Conservation (phyloP, 2,329 filamentous ascomycete species). For the Claviceps humidiphila region DNA sequence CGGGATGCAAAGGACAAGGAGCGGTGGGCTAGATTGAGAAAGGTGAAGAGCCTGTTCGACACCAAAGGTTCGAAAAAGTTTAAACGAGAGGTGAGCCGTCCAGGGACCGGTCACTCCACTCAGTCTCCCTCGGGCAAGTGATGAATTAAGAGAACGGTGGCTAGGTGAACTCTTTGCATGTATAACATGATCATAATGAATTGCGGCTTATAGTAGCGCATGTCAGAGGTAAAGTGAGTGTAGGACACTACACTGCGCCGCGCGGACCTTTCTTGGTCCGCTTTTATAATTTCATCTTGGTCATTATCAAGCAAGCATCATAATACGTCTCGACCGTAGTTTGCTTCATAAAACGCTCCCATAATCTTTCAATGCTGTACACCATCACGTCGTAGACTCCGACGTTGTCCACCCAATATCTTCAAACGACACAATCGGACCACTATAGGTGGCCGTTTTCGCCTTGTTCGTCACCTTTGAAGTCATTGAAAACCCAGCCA, state of each 20-base stretch:
- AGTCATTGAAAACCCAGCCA: constrained; percentile 23
- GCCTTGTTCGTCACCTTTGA: constrained; percentile 21
- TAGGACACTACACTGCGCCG: background rate
- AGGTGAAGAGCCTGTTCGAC: constrained; percentile 60
- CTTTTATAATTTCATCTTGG: background rate
- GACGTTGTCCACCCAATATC: constrained; percentile 22
- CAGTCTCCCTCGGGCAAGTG: constrained; percentile 6
- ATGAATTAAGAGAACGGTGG: background rate
- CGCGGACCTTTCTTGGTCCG: background rate
- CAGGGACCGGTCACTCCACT: constrained; percentile 24
- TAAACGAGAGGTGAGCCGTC: constrained; percentile 27
- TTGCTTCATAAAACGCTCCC: too few relatives aligned
- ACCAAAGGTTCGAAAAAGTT: constrained; percentile 46
- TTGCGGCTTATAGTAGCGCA: background rate
- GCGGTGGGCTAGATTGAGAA: constrained; percentile 56
- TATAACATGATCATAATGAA: background rate
- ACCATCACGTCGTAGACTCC: background rate
- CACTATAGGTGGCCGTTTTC: constrained; percentile 22
- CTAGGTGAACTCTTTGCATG: background rate
- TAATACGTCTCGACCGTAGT: too few relatives aligned
- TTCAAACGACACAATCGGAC: constrained; percentile 25
- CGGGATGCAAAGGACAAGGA: constrained; percentile 53
- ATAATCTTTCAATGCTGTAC: too few relatives aligned
- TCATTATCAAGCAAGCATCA: background rate
- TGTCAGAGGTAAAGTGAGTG: background rate